phyloP scores from a whole-genome alignment of 352 stramenopile species.

The Globisporangium yorkense region DNA sequence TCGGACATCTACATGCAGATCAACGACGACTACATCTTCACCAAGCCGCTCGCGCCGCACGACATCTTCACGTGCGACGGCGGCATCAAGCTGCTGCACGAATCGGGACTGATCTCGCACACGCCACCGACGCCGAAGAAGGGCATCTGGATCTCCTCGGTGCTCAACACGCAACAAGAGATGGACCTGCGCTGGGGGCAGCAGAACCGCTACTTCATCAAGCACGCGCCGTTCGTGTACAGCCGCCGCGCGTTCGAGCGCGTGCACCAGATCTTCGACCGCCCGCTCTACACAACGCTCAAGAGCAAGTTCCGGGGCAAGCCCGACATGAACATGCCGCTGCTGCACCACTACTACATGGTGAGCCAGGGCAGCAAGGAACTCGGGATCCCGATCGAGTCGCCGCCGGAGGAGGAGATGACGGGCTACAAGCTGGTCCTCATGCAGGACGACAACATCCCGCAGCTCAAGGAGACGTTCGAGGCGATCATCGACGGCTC shows the following conservation, averaged over 20 bases:
- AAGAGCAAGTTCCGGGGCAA: constrained; percentile 84
- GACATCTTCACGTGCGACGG: constrained; percentile 87
- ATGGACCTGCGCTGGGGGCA: constrained; percentile 83
- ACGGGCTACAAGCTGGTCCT: constrained; percentile 80
- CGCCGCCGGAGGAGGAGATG: constrained; percentile 70
- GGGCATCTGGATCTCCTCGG: constrained; percentile 83
- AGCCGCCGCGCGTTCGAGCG: constrained; percentile 79
- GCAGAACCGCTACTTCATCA: constrained; percentile 80
- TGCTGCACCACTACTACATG: constrained; percentile 89
- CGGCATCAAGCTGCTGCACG: constrained; percentile 75
- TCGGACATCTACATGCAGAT: constrained; percentile 89
- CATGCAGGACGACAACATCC: constrained; percentile 79
- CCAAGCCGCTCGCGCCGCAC: constrained; percentile 69
- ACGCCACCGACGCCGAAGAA: constrained; percentile 68
- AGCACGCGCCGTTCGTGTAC: constrained; percentile 87
- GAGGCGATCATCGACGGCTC: constrained; percentile 53
- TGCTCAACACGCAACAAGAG: constrained; percentile 85
- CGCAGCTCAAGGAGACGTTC: constrained; percentile 67
- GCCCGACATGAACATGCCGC: constrained; percentile 85
- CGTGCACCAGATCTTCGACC: constrained; percentile 85
- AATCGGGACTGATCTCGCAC: constrained; percentile 73
- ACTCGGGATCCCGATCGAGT: constrained; percentile 72
- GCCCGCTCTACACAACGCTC: constrained; percentile 74
- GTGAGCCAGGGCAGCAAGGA: constrained; percentile 71
- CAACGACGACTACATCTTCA: constrained; percentile 89